Percentiles rank a stretch among this genome's conserved stretches.
These are phyloP conservation scores for Cutaneotrichosporon cutaneum DNA, from an alignment of 1,284 basidiomycete genomes.

Conservation along the genomic window DNA sequence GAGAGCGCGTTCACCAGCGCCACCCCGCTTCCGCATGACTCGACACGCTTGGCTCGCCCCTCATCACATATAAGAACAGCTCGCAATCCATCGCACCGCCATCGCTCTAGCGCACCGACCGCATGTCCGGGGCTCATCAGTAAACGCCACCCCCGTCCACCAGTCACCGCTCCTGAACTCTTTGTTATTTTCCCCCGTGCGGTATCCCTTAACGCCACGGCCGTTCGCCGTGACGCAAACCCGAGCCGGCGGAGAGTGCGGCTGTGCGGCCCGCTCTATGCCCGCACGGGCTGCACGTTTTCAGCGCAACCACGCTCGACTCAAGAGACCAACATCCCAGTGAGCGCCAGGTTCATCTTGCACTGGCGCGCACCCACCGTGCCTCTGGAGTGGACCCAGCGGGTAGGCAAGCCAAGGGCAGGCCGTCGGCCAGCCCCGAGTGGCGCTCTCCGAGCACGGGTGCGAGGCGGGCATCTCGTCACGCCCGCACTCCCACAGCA, in stretches of 20 bases:
- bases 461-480: too few species aligned
- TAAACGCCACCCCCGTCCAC: neutral
- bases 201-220: neutral
- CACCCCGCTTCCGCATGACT: neutral
- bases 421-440: too few species aligned
- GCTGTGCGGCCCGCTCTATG: neutral
- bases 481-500: too few species aligned
- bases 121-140: neutral
- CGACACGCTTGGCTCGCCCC: neutral
- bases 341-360: too few species aligned
- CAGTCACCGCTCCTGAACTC: neutral
- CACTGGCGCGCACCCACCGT: too few species aligned
- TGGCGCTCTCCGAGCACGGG: too few species aligned
- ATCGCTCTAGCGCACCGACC: neutral
- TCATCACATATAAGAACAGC: neutral
- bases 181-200: neutral
- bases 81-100: neutral
- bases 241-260: neutral
- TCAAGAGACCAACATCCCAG: too few species aligned
- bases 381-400: too few species aligned
- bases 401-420: too few species aligned
- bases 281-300: neutral
- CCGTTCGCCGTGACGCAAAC: neutral
- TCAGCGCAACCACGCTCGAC: too few species aligned
- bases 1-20: constrained; percentile 1